Conservation (phyloP, 192 early-diverging fungal genomes). For the Physocladia obscura region DNA sequence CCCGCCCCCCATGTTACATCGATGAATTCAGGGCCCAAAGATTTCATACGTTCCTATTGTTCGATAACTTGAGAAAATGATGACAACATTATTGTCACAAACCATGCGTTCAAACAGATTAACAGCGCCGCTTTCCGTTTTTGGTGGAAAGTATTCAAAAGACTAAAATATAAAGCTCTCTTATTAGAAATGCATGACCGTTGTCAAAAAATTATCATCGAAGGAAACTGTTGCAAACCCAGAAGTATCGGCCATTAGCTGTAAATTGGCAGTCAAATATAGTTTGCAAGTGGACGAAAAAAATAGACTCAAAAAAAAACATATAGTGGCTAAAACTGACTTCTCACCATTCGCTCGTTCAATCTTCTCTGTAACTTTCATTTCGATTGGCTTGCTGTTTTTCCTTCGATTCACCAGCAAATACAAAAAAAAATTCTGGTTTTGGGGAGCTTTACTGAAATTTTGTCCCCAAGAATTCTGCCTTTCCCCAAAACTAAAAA, state of each 20-base stretch:
- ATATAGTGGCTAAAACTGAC: not conserved
- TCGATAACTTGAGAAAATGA: constrained; percentile 1
- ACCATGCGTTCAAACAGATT: constrained; percentile 94
- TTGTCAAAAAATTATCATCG: not conserved
- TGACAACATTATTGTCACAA: not conserved
- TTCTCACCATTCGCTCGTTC: constrained; percentile 35
- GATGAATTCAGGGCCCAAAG: constrained; percentile 89
- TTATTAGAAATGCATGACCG: not conserved
- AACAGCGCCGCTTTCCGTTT: constrained; percentile 87
- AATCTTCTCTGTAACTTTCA: constrained; percentile 53
- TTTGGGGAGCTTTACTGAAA: too few relatives aligned
- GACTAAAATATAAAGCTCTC: constrained; percentile 46
- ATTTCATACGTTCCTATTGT: constrained; percentile 85
- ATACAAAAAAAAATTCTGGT: too few relatives aligned
- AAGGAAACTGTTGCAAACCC: constrained; percentile 36
- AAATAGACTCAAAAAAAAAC: not conserved
- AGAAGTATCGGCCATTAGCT: constrained; percentile 43
- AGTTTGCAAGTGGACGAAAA: too few relatives aligned
- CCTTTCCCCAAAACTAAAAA: too few relatives aligned
- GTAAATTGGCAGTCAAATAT: not conserved
- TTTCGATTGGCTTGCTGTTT: too few relatives aligned
- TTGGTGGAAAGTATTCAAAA: constrained; percentile 98
- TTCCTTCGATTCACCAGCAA: too few relatives aligned
- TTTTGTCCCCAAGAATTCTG: too few relatives aligned
- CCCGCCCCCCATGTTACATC: constrained; percentile 98